phyloP scores from a whole-genome alignment of 2,329 filamentous ascomycete genomes.

The Pyrenophora teres region DNA sequence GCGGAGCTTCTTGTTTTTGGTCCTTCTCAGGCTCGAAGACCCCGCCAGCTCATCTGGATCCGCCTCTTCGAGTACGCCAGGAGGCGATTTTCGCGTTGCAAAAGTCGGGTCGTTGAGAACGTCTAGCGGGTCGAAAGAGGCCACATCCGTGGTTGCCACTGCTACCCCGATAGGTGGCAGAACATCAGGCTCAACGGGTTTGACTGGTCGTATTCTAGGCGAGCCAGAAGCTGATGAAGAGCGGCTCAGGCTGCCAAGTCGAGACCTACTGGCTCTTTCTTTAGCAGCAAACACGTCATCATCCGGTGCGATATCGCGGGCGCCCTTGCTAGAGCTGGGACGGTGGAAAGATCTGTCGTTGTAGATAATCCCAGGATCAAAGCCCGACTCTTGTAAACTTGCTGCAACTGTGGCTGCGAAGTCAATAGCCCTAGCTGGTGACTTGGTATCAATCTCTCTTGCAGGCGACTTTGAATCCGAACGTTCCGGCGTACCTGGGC shows the following conservation, averaged over 20 bases:
- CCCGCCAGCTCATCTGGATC: conserved; percentile 44
- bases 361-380: conserved; percentile 52
- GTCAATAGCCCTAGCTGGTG: conserved; percentile 49
- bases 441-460: conserved; percentile 42
- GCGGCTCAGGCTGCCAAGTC: conserved; percentile 37
- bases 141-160: conserved; percentile 37
- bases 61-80: conserved; percentile 42
- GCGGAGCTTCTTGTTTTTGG: conserved; percentile 52
- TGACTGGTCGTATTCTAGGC: conserved; percentile 27
- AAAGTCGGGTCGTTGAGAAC: conserved; percentile 47
- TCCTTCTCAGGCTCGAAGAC: conserved; percentile 52
- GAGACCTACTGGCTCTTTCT: conserved; percentile 36
- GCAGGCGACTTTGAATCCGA: conserved; percentile 33
- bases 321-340: conserved; percentile 32
- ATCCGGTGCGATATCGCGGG: conserved; percentile 37
- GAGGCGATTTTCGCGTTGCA: conserved; percentile 38
- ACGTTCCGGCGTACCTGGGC: conserved; percentile 31
- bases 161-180: conserved; percentile 43
- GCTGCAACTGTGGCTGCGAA: conserved; percentile 56
- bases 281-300: conserved; percentile 41
- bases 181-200: conserved; percentile 26
- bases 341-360: conserved; percentile 48
- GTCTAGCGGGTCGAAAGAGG: conserved; percentile 45
- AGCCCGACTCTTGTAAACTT: conserved; percentile 53
- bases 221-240: conserved; percentile 36